Base-by-base conservation (phyloP, 2,329 filamentous ascomycete species). In the Pseudocercospora crystallina region DNA sequence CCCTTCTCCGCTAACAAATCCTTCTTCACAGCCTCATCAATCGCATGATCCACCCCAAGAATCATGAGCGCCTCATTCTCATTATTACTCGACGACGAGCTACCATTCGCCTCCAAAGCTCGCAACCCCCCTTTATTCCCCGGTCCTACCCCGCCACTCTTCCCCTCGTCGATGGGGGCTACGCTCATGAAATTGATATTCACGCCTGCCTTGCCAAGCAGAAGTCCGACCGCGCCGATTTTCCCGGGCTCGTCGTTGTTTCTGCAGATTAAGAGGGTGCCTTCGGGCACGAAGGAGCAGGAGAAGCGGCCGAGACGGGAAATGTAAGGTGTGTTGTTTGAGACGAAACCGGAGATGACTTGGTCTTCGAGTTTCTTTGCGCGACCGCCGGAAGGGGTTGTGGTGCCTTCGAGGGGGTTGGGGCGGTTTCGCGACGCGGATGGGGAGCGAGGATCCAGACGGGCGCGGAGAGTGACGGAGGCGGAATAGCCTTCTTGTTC, bases 121-220 rank as follows among this genome's bases (percentile, higher is more conserved):
- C 17, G 15, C n/a, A 12, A 32, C 8, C 20, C 46, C 17, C 14
- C 32, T 2, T 13, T 14, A 60, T 57, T 53, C 43, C 57, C 53
- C 60, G 35, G 43, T n/a, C 37, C 54, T 47, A 35, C 31, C 14
- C 38, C 47, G 10, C 63, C 57, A 9, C 49, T 61, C 12, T 64
- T 55, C 38, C 69, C 68, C 34, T 72, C 67, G 49, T 78, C 76
- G 55, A 87, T 66, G 8, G 79, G 78, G 41, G 80, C 79, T 1
- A 91, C 88, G 64, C 82, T 84, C 89, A 92, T 94, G 65, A 85
- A 90, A 39, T 80, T 80, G 67, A 92, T 89, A 63, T 94, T 94
- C 45, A 94, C 83, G 0, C 82, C 83, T 33, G 86, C 80, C 33
- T 77, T 77, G 0, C 88, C 89, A 20, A 92, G 72, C 44, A 84